Base-by-base conservation (phyloP, 495 filamentous ascomycete species). In the Mycothermus thermophilus region DNA sequence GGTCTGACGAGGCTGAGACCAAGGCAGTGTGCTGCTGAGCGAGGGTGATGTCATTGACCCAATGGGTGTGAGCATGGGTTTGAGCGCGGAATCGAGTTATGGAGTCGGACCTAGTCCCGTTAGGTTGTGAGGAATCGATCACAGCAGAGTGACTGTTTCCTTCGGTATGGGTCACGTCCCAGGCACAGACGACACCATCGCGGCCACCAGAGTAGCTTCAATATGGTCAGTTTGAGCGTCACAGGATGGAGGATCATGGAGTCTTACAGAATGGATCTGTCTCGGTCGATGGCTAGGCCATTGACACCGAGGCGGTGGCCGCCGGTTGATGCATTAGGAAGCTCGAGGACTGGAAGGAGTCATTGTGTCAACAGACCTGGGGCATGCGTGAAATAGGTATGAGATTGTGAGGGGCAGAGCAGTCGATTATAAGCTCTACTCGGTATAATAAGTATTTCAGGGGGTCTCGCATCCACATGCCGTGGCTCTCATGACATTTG, bases 1-100 rank as follows among this genome's bases (percentile, higher is more conserved):
- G 77, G 57, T 97, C 90, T 9, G 92, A 95, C 4, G 90, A 96
- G 14, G 85, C 88, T 8, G 92, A 93, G 6, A 95, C 81, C 8
- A 97, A 64, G 5, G 84, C 84, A 12, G 75, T 70, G 52, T 93
- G 83, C 32, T 78, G 74, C 46, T 86, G 71, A 18, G 80, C 77
- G 35, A 96, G 73, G n/a, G 77, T 74, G 39, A 97, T 83, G 48
- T 96, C 88, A 52, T 96, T 96, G 55, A 97, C 80, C 90, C 90
- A 96, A 57, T 96, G 88, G 18, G 87, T 96, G 54, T 97, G 90
- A 9, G 90, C 92, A 50, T 95, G 86, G n/a, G 87, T 82, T 57
- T 94, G 86, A 30, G 78, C 71, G 38, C 83, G 77, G 55, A 88
- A 88, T n/a, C 68, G 69, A 22, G 85, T 83, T 8, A 51, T 63